A percentile compares a stretch with the other conserved stretches of the same genome.
Conservation (phyloP, 306 rosid genomes). For the Rosa persica region DNA sequence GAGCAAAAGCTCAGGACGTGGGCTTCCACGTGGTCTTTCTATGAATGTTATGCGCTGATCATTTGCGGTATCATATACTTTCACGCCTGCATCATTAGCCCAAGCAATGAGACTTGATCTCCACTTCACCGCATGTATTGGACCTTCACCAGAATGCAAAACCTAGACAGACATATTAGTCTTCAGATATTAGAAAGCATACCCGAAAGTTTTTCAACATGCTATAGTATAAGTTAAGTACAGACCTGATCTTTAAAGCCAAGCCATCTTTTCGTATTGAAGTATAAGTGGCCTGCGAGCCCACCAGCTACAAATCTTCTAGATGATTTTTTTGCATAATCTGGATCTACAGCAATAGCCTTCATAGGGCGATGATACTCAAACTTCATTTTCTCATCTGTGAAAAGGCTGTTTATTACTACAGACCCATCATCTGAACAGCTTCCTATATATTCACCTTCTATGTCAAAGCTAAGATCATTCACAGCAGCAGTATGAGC, state of each 20-base stretch:
- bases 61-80: constrained; percentile 89
- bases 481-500: constrained; percentile 89
- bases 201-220: neutral
- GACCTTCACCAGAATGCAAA: constrained; percentile 98
- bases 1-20: constrained; percentile 83
- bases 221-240: constrained; percentile 18
- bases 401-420: constrained; percentile 78
- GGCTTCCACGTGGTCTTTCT: constrained; percentile 92
- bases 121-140: constrained; percentile 97
- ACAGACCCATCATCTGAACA: constrained; percentile 93
- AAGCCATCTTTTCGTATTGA: constrained; percentile 86
- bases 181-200: constrained; percentile 25
- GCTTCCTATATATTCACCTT: constrained; percentile 93
- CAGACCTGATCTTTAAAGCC: constrained; percentile 93
- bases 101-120: constrained; percentile 94
- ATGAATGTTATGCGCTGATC: constrained; percentile 92
- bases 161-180: constrained; percentile 47
- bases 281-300: constrained; percentile 88
- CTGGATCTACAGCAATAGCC: constrained; percentile 89
- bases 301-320: constrained; percentile 97
- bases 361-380: constrained; percentile 96
- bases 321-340: constrained; percentile 68
- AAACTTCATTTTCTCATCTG: constrained; percentile 81
- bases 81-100: constrained; percentile 96
- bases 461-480: constrained; percentile 84